phyloP scores from a whole-genome alignment of 2,329 filamentous ascomycete species.

The Pseudohalonectria lignicola region DNA sequence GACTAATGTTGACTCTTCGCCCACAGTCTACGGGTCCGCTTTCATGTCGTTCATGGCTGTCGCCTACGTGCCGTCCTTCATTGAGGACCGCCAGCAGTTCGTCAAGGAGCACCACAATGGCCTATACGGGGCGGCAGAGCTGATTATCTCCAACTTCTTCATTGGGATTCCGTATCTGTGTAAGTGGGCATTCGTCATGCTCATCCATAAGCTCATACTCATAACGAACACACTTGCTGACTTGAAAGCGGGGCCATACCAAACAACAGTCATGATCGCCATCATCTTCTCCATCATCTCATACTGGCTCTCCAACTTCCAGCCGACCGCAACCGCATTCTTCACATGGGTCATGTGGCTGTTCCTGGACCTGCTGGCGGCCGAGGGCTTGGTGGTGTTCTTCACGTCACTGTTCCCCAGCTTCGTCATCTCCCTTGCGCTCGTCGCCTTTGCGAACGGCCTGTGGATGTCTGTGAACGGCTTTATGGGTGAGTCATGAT shows the following conservation, averaged over 20 bases:
- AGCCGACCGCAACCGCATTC: conserved; percentile 53
- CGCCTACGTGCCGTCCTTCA: conserved; percentile 73
- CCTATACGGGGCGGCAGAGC: conserved; percentile 62
- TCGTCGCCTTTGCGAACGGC: conserved; percentile 78
- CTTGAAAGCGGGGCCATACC: too few species aligned
- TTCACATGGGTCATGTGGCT: conserved; percentile 75
- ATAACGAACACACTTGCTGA: background rate
- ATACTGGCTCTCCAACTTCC: conserved; percentile 75
- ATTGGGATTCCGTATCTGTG: conserved; percentile 72
- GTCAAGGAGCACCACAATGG: conserved; percentile 74
- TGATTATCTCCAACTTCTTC: conserved; percentile 70
- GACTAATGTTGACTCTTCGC: too few species aligned
- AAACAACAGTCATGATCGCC: conserved; percentile 52
- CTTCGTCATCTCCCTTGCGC: conserved; percentile 69
- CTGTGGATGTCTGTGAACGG: conserved; percentile 83
- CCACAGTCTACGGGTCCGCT: conserved; percentile 54
- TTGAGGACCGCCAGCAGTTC: conserved; percentile 66
- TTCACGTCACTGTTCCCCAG: conserved; percentile 62
- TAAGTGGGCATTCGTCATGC: conserved; percentile 19
- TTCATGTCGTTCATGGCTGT: conserved; percentile 78
- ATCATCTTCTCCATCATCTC: conserved; percentile 63
- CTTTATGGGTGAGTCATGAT: conserved; percentile 43
- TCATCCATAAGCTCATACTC: too few species aligned
- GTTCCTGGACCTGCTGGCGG: conserved; percentile 73
- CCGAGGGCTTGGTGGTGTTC: conserved; percentile 72